These are phyloP conservation scores for Bauhinia variegata DNA, from an alignment of 306 rosid species.

Conservation along the genomic window DNA sequence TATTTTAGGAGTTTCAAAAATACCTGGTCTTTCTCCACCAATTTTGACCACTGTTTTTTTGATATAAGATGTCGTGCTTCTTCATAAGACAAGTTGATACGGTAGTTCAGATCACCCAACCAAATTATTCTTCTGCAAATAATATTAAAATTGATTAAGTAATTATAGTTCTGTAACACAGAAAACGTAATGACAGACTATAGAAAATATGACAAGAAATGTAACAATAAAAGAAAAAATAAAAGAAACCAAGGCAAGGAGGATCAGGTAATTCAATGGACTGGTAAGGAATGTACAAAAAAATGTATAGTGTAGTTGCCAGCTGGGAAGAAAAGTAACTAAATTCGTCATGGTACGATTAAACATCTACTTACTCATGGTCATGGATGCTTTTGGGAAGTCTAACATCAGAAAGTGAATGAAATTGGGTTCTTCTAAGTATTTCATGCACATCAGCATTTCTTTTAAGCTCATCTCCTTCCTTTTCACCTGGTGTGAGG, in stretches of 20 bases:
- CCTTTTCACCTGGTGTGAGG: slow-evolving; percentile 86
- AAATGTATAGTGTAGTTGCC: slow-evolving; percentile 1
- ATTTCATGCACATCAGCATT: slow-evolving; percentile 82
- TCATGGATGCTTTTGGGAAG: slow-evolving; percentile 64
- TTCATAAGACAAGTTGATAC: slow-evolving; percentile 74
- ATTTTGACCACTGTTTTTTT: slow-evolving; percentile 68
- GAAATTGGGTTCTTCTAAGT: slow-evolving; percentile 74
- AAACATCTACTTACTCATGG: slow-evolving; percentile 77
- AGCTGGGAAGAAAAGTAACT: not conserved
- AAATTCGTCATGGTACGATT: slow-evolving; percentile 23
- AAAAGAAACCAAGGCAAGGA: slow-evolving; percentile 18
- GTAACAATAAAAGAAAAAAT: slow-evolving; percentile 6
- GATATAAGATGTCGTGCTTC: slow-evolving; percentile 71
- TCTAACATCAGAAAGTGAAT: slow-evolving; percentile 56
- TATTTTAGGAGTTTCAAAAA: slow-evolving; percentile 15
- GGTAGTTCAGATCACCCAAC: slow-evolving; percentile 94
- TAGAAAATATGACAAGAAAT: slow-evolving; percentile 21
- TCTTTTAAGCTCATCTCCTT: slow-evolving; percentile 73
- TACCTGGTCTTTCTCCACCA: slow-evolving; percentile 89
- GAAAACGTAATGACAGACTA: slow-evolving; percentile 1
- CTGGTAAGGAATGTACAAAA: slow-evolving; percentile 10
- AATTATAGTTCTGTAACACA: not conserved
- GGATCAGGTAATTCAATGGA: not conserved
- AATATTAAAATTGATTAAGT: slow-evolving; percentile 26
- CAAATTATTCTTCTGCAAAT: slow-evolving; percentile 82